Percentiles rank a stretch among this genome's conserved stretches.
Evolutionary conservation across 345 rosid genomes (phyloP).

Genomic region (Arabis hirsuta): DNA sequence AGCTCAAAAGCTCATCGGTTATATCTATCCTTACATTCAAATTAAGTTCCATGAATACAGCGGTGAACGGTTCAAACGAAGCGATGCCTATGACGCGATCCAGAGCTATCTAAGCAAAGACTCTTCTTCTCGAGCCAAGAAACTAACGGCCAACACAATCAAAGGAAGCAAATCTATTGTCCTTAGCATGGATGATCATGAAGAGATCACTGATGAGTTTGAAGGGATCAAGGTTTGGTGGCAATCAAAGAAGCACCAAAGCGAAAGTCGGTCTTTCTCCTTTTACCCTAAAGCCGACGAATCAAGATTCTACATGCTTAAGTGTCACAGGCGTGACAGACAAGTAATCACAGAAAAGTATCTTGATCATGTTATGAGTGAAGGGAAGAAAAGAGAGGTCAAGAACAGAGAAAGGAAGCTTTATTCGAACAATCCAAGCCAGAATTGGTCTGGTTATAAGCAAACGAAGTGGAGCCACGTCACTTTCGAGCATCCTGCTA

Average conservation of each 20-base stretch:
- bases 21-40: slow-evolving; percentile 46
- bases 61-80: slow-evolving; percentile 39
- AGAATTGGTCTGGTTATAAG: slow-evolving; percentile 34
- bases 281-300: slow-evolving; percentile 41
- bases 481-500: slow-evolving; percentile 59
- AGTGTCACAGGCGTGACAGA: slow-evolving; percentile 47
- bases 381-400: slow-evolving; percentile 47
- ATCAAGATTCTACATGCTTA: slow-evolving; percentile 51
- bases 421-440: slow-evolving; percentile 47
- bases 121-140: slow-evolving; percentile 47
- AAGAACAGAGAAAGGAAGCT: slow-evolving; percentile 54
- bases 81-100: slow-evolving; percentile 44
- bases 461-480: slow-evolving; percentile 46
- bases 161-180: slow-evolving; percentile 46
- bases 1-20: slow-evolving; percentile 16
- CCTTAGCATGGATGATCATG: slow-evolving; percentile 50
- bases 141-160: slow-evolving; percentile 50
- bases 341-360: slow-evolving; percentile 42
- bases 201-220: slow-evolving; percentile 53
- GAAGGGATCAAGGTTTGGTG: slow-evolving; percentile 50
- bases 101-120: slow-evolving; percentile 49
- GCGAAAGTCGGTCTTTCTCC: slow-evolving; percentile 35
- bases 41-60: slow-evolving; percentile 50
- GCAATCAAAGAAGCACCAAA: slow-evolving; percentile 38
- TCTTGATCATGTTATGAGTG: slow-evolving; percentile 44